Conservation (phyloP, 495 filamentous ascomycete genomes). For the Talaromyces trachyspermus region DNA sequence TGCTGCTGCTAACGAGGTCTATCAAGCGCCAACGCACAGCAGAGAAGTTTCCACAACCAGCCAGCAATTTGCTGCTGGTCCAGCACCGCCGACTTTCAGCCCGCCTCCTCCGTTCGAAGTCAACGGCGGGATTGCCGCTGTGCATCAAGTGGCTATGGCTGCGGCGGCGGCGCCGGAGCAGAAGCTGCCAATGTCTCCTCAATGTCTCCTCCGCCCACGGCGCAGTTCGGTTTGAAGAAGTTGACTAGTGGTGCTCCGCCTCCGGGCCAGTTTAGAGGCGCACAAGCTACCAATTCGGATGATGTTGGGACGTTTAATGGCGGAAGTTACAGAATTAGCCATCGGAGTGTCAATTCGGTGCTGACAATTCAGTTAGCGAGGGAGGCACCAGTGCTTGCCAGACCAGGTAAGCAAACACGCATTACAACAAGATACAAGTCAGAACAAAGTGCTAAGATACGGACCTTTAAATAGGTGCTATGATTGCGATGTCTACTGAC, state of each 20-base stretch:
- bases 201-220: constrained; percentile 17
- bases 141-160: constrained; percentile 5
- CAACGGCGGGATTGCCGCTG: constrained; percentile 8
- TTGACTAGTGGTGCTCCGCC: constrained; percentile 41
- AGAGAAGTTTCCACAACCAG: no score
- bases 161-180: constrained; percentile 10
- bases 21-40: no score
- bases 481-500: constrained; percentile 92
- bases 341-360: constrained; percentile 84
- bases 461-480: constrained; percentile 60
- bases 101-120: constrained; percentile 10
- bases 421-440: no score
- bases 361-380: constrained; percentile 84
- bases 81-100: constrained; percentile 11
- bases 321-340: constrained; percentile 86
- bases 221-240: constrained; percentile 16
- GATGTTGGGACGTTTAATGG: constrained; percentile 94
- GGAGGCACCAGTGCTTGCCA: constrained; percentile 74
- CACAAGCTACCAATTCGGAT: constrained; percentile 51
- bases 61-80: no score
- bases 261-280: constrained; percentile 52
- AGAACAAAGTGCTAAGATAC: no score
- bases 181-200: constrained; percentile 16
- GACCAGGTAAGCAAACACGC: no score
- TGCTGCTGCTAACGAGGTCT: no score